These are phyloP conservation scores for Oryza glaberrima DNA, from an alignment of 176 grass and related monocot species.

Conservation along the genomic window DNA sequence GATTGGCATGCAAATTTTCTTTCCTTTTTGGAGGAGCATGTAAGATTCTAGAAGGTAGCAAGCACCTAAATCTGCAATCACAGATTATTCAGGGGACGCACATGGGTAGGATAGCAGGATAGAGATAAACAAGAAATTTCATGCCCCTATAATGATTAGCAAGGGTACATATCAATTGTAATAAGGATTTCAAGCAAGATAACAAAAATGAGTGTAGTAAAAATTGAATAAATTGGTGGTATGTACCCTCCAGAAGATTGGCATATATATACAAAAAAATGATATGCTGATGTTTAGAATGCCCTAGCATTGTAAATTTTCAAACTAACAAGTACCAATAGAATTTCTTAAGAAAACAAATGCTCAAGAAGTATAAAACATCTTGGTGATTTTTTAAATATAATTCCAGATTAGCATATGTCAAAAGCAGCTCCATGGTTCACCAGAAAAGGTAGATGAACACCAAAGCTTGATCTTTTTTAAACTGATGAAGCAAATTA, in stretches of 20 bases:
- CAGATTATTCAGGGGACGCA: not conserved
- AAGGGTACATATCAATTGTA: slow-evolving; percentile 4
- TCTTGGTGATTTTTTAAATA: not conserved
- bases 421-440: not conserved
- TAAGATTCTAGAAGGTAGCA: not conserved
- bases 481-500: slow-evolving; percentile 2
- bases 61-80: not conserved
- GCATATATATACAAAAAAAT: not conserved
- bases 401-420: not conserved
- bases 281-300: not conserved
- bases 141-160: not conserved
- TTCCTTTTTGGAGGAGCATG: not conserved
- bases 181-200: not conserved
- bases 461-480: slow-evolving; percentile 8
- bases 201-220: not conserved
- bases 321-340: not conserved
- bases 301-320: not conserved
- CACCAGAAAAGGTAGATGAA: not conserved
- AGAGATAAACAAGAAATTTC: not conserved
- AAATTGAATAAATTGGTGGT: not conserved
- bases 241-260: not conserved
- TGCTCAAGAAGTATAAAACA: slow-evolving; percentile 8
- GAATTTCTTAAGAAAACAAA: not conserved
- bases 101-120: not conserved
- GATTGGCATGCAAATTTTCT: not conserved